Base-by-base conservation (phyloP, 1,139 yeast species). In the Pichia cactophila region DNA sequence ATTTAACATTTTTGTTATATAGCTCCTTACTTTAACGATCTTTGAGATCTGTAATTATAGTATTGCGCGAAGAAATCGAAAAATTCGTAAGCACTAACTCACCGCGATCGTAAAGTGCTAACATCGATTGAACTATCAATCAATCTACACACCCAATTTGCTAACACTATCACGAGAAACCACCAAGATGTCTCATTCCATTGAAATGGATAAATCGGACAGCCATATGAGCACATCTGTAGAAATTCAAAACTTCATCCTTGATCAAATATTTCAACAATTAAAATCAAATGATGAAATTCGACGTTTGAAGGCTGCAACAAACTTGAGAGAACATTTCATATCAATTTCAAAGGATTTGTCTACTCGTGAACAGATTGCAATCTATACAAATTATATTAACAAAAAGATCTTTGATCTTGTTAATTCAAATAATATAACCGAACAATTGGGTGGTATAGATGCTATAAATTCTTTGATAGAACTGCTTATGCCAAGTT, bases 391-490 rank as follows among this genome's bases (percentile, higher is more conserved):
- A 65, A 88, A 86, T 63, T 94, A 85, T 54, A 83, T 92, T 55
- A 89, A 90, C 69, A 86, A 88, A 62, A 80, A 86, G 54, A 87
- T 92, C 33, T 90, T 88, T 65, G 96, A 87, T 62, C 73, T 89
- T 48, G 77, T 89, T 46, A 89, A 88, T 58, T 81, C 92, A 11
- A 77, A 81, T 12, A 92, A 85, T 57, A 70, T 83, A 1, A 69
- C 75, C 33, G 89, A 85, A 56, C 83, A 86, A 55, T 74, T 90
- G 40, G 97, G 97, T 11, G 97, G 97, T 37, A 84, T 90, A 39
- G 78, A 88, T 16, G 97, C 97, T 9, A 83, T 92, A 53, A 94
- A 88, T 66, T 81, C 94, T 14, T 74, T 92, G 56, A 86, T 92
- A 49, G 86, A 81, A 45, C 50, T 66, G 45, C 56, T 62, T 17